Percentiles rank a stretch among this genome's conserved stretches.
Evolutionary conservation across 176 grass and related monocot species (phyloP).

Genomic region (Olyra latifolia): DNA sequence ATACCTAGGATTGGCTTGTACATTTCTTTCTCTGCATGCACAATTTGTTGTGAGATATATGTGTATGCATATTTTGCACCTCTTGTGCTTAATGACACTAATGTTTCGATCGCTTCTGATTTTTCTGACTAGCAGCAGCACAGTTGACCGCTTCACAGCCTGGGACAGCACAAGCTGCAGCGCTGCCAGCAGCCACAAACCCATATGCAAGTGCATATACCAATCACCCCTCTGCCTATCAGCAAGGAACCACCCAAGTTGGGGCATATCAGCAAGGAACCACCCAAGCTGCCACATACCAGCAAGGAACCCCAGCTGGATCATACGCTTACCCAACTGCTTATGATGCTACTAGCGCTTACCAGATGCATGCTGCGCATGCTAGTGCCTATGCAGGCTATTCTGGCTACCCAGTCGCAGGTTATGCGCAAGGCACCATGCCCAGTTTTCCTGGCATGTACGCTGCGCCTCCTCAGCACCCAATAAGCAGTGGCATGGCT

Average conservation of each 20-base stretch:
- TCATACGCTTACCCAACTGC: slow-evolving; percentile 27
- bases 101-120: slow-evolving; percentile 22
- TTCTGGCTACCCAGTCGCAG: slow-evolving; percentile 51
- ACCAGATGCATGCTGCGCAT: slow-evolving; percentile 38
- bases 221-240: slow-evolving; percentile 41
- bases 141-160: slow-evolving; percentile 41
- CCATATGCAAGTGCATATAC: slow-evolving; percentile 52
- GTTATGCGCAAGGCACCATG: slow-evolving; percentile 37
- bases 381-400: slow-evolving; percentile 35
- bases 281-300: slow-evolving; percentile 17
- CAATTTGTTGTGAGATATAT: background rate
- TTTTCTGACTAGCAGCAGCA: slow-evolving; percentile 26
- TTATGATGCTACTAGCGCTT: slow-evolving; percentile 38
- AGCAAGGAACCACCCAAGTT: slow-evolving; percentile 31
- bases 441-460: slow-evolving; percentile 46
- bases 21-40: background rate
- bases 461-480: slow-evolving; percentile 37
- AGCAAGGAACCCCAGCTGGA: slow-evolving; percentile 26
- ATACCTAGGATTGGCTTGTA: background rate
- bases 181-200: slow-evolving; percentile 35
- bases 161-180: slow-evolving; percentile 40
- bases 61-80: background rate
- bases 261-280: slow-evolving; percentile 34
- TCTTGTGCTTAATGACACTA: slow-evolving; percentile 18
- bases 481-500: background rate